A percentile compares a stretch with the other conserved stretches of the same genome.
Conservation (phyloP, 2,329 filamentous ascomycete species). For the Knufia petricola region DNA sequence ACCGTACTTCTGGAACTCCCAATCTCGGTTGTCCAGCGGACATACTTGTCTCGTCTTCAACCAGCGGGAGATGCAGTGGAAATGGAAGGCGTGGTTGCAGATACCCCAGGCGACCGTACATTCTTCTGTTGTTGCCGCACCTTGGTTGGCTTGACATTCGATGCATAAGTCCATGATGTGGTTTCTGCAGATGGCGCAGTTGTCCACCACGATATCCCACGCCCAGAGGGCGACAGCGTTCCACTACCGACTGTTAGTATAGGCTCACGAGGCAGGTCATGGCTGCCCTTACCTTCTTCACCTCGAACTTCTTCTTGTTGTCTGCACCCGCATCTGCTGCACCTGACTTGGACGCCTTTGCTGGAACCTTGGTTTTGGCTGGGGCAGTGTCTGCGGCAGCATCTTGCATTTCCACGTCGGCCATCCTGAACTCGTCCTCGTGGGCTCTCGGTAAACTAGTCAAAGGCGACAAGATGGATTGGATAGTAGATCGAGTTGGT, state of each 20-base stretch:
- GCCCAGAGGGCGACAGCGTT: conserved; percentile 97
- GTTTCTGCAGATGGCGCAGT: conserved; percentile 98
- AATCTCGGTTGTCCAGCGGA: conserved; percentile 93
- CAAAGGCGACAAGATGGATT: background rate
- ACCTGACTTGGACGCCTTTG: conserved; percentile 49
- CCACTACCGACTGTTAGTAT: conserved; percentile 54
- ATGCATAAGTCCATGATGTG: conserved; percentile 99
- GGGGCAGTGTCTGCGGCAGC: conserved; percentile 46
- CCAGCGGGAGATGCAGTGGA: conserved; percentile 99
- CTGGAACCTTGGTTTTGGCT: conserved; percentile 45
- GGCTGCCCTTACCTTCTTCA: conserved; percentile 71
- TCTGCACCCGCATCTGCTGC: conserved; percentile 44
- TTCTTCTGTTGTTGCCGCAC: conserved; percentile 91
- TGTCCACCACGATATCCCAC: conserved; percentile 99
- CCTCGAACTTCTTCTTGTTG: conserved; percentile 90
- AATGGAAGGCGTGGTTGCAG: conserved; percentile 99
- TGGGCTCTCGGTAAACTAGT: background rate
- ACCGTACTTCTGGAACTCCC: conserved; percentile 99
- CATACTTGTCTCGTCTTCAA: conserved; percentile 98
- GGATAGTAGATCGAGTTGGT: background rate
- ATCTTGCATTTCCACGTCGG: conserved; percentile 95
- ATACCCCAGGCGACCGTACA: conserved; percentile 99
- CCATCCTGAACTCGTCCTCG: conserved; percentile 50
- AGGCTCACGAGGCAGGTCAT: conserved; percentile 2
- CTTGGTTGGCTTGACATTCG: conserved; percentile 97